Conservation (phyloP, 2,329 filamentous ascomycete genomes). For the Trichoderma hamatum region DNA sequence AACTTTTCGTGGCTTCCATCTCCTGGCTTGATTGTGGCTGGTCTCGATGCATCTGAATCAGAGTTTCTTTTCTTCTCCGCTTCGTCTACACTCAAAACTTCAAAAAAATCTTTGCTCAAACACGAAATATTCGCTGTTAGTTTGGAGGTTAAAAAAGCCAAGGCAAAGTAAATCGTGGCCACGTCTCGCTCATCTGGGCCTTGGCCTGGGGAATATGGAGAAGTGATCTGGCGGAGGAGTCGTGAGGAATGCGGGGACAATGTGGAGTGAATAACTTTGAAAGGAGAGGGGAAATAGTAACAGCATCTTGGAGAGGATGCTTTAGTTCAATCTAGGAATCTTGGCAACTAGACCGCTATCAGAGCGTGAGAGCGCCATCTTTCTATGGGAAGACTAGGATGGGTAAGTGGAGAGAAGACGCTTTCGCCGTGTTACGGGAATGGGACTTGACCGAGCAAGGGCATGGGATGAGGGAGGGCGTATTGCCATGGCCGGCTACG, state of each 20-base stretch:
- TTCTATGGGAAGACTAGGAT: background rate
- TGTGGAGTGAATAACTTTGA: background rate
- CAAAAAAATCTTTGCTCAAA: background rate
- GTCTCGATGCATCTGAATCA: background rate
- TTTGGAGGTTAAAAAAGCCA: background rate
- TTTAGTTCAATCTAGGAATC: background rate
- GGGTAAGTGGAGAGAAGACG: background rate
- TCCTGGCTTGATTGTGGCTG: background rate
- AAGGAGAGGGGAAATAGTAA: background rate
- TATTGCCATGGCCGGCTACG: background rate
- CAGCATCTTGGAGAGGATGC: background rate
- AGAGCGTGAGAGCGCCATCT: background rate
- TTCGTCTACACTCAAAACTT: background rate
- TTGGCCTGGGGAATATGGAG: constrained; percentile 1
- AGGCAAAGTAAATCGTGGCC: background rate
- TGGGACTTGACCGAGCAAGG: background rate
- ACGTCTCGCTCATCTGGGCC: background rate
- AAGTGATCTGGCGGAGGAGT: background rate
- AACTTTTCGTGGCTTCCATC: background rate
- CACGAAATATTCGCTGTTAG: background rate
- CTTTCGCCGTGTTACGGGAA: background rate
- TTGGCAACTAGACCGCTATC: background rate
- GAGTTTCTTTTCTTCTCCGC: background rate
- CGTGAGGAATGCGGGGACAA: constrained; percentile 10
- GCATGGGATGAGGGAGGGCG: background rate